A percentile compares a stretch with the other conserved stretches of the same genome.
Evolutionary conservation across 306 rosid genomes (phyloP).

Genomic region (Begonia fuchsioides): DNA sequence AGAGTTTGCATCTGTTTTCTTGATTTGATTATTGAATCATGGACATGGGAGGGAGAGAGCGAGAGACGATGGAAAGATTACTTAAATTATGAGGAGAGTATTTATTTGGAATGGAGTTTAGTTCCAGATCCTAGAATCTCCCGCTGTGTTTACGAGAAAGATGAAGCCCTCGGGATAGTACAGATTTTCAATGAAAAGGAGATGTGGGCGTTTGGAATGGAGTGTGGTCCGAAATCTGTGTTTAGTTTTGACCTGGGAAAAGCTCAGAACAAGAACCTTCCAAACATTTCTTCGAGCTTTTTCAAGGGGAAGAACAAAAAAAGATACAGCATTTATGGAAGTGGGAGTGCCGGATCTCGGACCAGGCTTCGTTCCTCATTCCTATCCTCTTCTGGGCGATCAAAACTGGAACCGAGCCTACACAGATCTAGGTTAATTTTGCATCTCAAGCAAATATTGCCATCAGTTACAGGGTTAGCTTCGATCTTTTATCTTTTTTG

Average conservation of each 20-base stretch:
- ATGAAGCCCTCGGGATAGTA: neutral
- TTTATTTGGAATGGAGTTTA: constrained; percentile 49
- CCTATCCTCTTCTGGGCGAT: constrained; percentile 24
- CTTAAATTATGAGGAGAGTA: constrained; percentile 13
- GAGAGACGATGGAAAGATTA: constrained; percentile 7
- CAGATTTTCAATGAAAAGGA: constrained; percentile 10
- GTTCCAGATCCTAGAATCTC: constrained; percentile 33
- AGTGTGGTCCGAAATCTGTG: constrained; percentile 34
- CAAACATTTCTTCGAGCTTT: no score
- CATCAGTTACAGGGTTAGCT: no score
- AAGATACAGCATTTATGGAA: neutral
- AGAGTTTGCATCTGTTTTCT: neutral
- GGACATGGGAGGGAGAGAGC: constrained; percentile 10
- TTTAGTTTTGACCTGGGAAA: neutral
- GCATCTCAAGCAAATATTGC: no score
- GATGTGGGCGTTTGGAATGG: constrained; percentile 28
- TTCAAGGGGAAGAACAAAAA: no score
- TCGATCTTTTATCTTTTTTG: no score
- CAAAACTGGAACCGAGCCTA: neutral
- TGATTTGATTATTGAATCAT: constrained; percentile 1
- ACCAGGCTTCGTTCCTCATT: constrained; percentile 85
- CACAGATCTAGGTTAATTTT: constrained; percentile 2
- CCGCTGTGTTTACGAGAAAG: neutral
- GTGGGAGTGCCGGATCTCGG: constrained; percentile 39
- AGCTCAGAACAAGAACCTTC: no score